Percentiles rank a stretch among this genome's conserved stretches.
These are phyloP conservation scores for Forsythia suspensa DNA, from an alignment of 257 asterid species.

Conservation along the genomic window DNA sequence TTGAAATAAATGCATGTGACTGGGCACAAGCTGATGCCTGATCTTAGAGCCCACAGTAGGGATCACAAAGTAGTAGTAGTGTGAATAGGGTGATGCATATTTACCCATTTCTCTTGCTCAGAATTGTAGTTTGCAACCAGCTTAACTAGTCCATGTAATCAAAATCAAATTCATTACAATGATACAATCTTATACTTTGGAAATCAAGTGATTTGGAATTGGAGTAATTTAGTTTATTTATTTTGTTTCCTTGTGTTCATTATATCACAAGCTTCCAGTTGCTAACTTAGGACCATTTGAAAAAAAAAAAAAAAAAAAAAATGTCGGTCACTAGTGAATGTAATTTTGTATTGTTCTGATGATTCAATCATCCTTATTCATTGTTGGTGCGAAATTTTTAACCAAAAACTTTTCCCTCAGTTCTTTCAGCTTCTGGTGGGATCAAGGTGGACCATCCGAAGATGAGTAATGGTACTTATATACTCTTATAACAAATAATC, in stretches of 20 bases:
- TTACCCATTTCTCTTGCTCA: not conserved
- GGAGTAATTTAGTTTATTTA: not conserved
- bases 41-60: not conserved
- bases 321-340: too few relatives aligned
- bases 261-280: too few relatives aligned
- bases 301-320: too few relatives aligned
- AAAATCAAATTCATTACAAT: not conserved
- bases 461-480: slow-evolving; percentile 72
- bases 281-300: too few relatives aligned
- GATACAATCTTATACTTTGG: not conserved
- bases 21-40: not conserved
- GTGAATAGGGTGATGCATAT: not conserved
- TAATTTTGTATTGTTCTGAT: not conserved
- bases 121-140: not conserved
- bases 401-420: slow-evolving; percentile 41
- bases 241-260: not conserved
- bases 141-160: not conserved
- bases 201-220: not conserved
- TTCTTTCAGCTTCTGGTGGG: slow-evolving; percentile 96
- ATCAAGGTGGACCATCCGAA: slow-evolving; percentile 83
- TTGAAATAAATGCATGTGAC: not conserved
- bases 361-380: not conserved
- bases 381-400: slow-evolving; percentile 17
- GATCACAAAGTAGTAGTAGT: not conserved
- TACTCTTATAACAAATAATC: not conserved